Evolutionary conservation across 78 protist genomes (phyloP), one percentile per base, ranked within the genome.

Genomic region (Dictyostelium firmibasis): DNA sequence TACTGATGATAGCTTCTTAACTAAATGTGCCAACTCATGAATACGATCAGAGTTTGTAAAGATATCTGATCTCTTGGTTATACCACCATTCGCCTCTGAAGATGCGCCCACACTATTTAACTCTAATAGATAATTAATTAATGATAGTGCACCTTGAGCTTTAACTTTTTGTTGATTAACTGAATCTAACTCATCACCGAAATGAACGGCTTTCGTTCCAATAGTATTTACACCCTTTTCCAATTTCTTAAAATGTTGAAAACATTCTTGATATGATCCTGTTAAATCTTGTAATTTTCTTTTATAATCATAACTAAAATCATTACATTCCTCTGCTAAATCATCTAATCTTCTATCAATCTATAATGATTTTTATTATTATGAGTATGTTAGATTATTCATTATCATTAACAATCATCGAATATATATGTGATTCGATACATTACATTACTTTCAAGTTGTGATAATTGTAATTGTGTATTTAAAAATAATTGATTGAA

Each of bases 131-230:
- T 89, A 89, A 47, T 89, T 89, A 35, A 89, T 89, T 33, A 89
- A 35, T 16, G 87, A 81, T 7, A 89, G 6, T 41, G 94, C 94
- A n/a, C 87, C 74, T 57, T 89, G 94, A 47, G 94, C 94, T 50
- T 89, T 89, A 27, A 20, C 38, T 33, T 81, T 89, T 47, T 89
- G 94, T 35, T 89, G 94, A n/a, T 69, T 78, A 0, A 89, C 94
- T 27, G 85, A 76, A 35, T 89, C 94, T 27, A 89, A 70, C 23
- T 89, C 94, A 47, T 89, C 94, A 31, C 94, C 94, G 81, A 89
- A 89, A 70, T 89, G 94, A 27, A 89, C 87, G 11, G 94, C 94
- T 70, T 70, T 74, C 2, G 94, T 84, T 31, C 94, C 94, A 57
- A 89, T 89, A 4, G 94, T 89, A 70, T 81, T 89, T 4, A 89